Percentiles rank a stretch among this genome's conserved stretches.
These are phyloP conservation scores for Pelagophyceae sp. DNA, from an alignment of 352 stramenopile genomes.

Conservation along the genomic window DNA sequence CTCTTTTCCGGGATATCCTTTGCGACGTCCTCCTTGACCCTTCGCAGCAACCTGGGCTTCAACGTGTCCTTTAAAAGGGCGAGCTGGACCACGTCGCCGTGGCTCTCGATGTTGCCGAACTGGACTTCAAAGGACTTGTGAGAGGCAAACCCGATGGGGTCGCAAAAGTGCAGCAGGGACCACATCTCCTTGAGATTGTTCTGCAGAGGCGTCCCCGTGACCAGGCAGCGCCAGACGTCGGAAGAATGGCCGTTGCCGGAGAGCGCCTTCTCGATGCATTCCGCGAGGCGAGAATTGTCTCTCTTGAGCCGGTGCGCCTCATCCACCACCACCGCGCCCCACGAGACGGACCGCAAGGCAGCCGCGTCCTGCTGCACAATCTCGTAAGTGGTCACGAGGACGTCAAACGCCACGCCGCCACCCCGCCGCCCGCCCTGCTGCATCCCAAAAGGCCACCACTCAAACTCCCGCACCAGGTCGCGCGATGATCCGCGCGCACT, in stretches of 20 bases:
- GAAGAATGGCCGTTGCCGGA: conserved; percentile 55
- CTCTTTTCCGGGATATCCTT: conserved; percentile 95
- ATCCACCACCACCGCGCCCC: conserved; percentile 91
- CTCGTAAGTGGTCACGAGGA: conserved; percentile 99
- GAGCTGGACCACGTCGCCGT: conserved; percentile 78
- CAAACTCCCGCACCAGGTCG: conserved; percentile 43
- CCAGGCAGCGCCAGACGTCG: conserved; percentile 73
- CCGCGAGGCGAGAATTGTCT: conserved; percentile 79
- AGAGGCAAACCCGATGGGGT: conserved; percentile 79
- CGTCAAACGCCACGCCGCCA: conserved; percentile 48
- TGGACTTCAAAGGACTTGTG: conserved; percentile 65
- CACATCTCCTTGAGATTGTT: conserved; percentile 96
- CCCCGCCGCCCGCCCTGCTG: conserved; percentile 52
- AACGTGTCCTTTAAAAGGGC: conserved; percentile 82
- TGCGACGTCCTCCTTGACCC: conserved; percentile 97
- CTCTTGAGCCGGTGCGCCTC: conserved; percentile 96
- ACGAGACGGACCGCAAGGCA: conserved; percentile 59
- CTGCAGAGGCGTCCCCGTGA: conserved; percentile 93
- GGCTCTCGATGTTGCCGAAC: conserved; percentile 37
- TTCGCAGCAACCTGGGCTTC: conserved; percentile 83
- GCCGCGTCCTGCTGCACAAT: conserved; percentile 75
- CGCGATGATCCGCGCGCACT: conserved; percentile 73
- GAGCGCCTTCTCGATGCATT: conserved; percentile 65
- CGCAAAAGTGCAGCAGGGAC: conserved; percentile 90
- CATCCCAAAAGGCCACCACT: conserved; percentile 41